These are phyloP conservation scores for Globisporangium uncinulatum DNA, from an alignment of 352 stramenopile genomes.

Conservation along the genomic window DNA sequence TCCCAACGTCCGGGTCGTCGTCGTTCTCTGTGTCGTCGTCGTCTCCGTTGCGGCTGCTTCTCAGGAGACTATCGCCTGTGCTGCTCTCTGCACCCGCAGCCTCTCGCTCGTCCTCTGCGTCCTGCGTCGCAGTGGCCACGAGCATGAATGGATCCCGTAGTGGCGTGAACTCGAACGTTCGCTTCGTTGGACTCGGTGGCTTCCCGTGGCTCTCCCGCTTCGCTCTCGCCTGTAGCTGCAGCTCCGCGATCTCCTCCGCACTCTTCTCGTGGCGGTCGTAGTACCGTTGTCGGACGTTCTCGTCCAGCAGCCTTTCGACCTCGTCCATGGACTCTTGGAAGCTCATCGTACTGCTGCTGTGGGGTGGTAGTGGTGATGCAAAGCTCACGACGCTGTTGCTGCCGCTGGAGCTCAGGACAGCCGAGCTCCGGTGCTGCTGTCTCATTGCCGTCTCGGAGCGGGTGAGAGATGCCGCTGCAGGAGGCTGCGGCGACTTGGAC, in stretches of 20 bases:
- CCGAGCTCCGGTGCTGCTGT: slow-evolving; percentile 3
- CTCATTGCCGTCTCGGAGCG: not conserved
- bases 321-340: slow-evolving; percentile 37
- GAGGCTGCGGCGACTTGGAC: not conserved
- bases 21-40: slow-evolving; percentile 10
- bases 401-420: not conserved
- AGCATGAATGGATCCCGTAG: slow-evolving; percentile 33
- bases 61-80: slow-evolving; percentile 1
- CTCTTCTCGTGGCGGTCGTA: slow-evolving; percentile 16
- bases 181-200: too few relatives aligned
- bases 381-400: not conserved
- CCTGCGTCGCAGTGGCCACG: slow-evolving; percentile 17
- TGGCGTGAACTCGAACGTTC: slow-evolving; percentile 36
- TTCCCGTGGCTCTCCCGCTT: not conserved
- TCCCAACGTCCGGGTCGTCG: not conserved
- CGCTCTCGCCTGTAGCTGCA: slow-evolving; percentile 4
- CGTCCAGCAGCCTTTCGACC: slow-evolving; percentile 42
- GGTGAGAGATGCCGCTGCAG: not conserved
- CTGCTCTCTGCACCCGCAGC: slow-evolving; percentile 2
- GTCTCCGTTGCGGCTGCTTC: not conserved
- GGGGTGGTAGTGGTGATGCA: not conserved
- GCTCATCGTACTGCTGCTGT: slow-evolving; percentile 16
- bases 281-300: slow-evolving; percentile 21
- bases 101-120: slow-evolving; percentile 12
- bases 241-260: slow-evolving; percentile 13